Conservation (phyloP, 805 yeast genomes). For the Wickerhamiella siamensis region DNA sequence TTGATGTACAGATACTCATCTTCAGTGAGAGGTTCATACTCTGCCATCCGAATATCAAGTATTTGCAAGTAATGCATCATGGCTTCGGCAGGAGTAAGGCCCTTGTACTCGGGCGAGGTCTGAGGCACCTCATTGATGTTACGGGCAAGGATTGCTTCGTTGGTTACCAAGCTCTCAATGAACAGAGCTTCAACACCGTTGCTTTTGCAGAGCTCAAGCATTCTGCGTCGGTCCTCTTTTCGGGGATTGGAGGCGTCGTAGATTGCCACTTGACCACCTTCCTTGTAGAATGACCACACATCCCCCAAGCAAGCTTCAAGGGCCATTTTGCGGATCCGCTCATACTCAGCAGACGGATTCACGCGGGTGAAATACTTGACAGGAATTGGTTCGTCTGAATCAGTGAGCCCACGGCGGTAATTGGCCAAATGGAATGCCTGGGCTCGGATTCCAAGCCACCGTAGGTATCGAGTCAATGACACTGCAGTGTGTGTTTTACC, state of each 20-base stretch:
- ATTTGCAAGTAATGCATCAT: conserved; percentile 62
- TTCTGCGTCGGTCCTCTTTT: conserved; percentile 27
- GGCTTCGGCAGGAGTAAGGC: conserved; percentile 64
- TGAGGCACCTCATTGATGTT: conserved; percentile 75
- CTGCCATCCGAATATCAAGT: conserved; percentile 50
- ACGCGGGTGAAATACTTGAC: conserved; percentile 48
- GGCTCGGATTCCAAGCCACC: conserved; percentile 94
- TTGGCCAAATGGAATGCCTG: conserved; percentile 87
- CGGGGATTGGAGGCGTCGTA: conserved; percentile 94
- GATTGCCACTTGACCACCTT: conserved; percentile 86
- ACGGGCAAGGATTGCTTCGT: conserved; percentile 47
- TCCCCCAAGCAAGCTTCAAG: conserved; percentile 53
- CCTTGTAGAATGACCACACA: conserved; percentile 49
- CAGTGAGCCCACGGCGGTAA: conserved; percentile 47
- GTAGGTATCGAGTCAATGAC: conserved; percentile 73
- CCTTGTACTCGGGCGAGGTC: conserved; percentile 67
- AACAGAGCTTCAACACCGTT: conserved; percentile 64
- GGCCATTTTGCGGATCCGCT: conserved; percentile 41
- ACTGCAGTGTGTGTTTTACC: conserved; percentile 92
- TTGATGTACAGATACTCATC: conserved; percentile 57
- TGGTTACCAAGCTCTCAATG: conserved; percentile 76
- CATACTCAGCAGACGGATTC: conserved; percentile 35
- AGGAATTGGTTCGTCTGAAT: conserved; percentile 38
- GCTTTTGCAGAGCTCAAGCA: conserved; percentile 35
- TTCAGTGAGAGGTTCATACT: conserved; percentile 55